Conservation (phyloP, 495 filamentous ascomycete species). For the Hypoxylon subgilvum region DNA sequence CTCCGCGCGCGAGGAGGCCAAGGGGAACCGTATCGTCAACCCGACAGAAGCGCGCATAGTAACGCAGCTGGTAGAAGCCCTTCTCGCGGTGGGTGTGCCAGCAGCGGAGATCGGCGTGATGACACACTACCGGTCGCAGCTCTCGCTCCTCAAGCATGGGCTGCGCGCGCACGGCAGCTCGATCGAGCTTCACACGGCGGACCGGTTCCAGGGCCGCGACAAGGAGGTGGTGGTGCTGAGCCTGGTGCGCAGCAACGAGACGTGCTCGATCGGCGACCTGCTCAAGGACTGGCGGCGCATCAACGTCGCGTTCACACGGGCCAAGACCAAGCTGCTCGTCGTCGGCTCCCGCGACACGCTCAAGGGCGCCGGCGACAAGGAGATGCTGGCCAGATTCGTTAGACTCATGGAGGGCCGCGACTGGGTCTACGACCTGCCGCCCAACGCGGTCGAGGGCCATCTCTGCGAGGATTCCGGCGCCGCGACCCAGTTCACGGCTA, state of each 20-base stretch:
- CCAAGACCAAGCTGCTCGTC: slow-evolving; percentile 86
- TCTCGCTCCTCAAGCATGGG: slow-evolving; percentile 59
- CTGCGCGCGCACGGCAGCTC: slow-evolving; percentile 48
- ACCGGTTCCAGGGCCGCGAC: slow-evolving; percentile 94
- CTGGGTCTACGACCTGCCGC: slow-evolving; percentile 77
- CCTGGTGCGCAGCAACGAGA: slow-evolving; percentile 84
- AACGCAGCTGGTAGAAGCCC: slow-evolving; percentile 75
- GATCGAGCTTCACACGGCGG: slow-evolving; percentile 94
- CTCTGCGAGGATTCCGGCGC: slow-evolving; percentile 58
- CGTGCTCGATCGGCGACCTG: slow-evolving; percentile 80
- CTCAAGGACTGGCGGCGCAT: slow-evolving; percentile 90
- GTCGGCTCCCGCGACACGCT: slow-evolving; percentile 81
- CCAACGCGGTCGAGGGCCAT: slow-evolving; percentile 69
- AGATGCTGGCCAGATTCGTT: slow-evolving; percentile 79
- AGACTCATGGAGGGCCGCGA: slow-evolving; percentile 70
- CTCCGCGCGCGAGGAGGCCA: slow-evolving; percentile 68
- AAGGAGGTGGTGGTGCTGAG: slow-evolving; percentile 88
- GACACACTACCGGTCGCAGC: slow-evolving; percentile 95
- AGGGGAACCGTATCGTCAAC: slow-evolving; percentile 86
- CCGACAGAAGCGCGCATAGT: slow-evolving; percentile 75
- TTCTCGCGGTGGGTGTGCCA: slow-evolving; percentile 76
- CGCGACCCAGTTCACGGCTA: slow-evolving; percentile 48
- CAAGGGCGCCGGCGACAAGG: slow-evolving; percentile 64
- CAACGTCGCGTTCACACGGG: slow-evolving; percentile 93
- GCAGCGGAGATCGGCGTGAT: slow-evolving; percentile 89